Evolutionary conservation across 2,329 filamentous ascomycete species (phyloP), one percentile per base, ranked within the genome.

Genomic region (Aspergillus persii): DNA sequence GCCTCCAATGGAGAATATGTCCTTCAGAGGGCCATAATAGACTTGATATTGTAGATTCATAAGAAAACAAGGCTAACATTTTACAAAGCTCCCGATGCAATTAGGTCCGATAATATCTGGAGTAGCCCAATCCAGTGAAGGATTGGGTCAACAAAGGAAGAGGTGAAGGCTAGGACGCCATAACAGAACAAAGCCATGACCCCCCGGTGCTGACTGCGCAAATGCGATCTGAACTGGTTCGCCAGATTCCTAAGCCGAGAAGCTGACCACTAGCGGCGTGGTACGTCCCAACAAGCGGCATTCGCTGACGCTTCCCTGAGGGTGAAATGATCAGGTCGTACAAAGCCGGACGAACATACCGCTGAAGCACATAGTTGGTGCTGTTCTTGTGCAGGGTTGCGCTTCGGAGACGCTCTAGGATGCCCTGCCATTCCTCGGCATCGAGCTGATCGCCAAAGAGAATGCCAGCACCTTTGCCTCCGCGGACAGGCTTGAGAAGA

Each of bases 211-310:
- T 62, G 3, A 68, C 18, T 5, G 66, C 63, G 30, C 61, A 65
- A 2, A 66, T 36, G 26, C 67, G 58, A n/a, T 63, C 60, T 23
- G 68, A 61, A 39, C 69, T 62, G 39, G 67, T 61, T 48, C 66
- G 61, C 70, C 69, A 71, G 27, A 60, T 48, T 39, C 67, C 69
- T n/a, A 72, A n/a, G 7, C 68, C 65, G 11, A 73, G 51, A 2
- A 64, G 66, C 50, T 64, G 27, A 0, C 70, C 70, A 46, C 72
- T 61, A 1, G 66, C 52, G 8, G 61, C 53, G 56, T 70, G 64
- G 56, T 66, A 73, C 0, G 69, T 71, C 3, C 69, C 69, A 51
- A 73, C 62, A 4, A 69, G 56, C 50, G 60, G 66, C 27, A 56
- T 59, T 11, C 18, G 6, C 4, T 18, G 33, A 18, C n/a, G 9